Conservation (phyloP, 1,284 basidiomycete species). For the Omphalotus olearius region DNA sequence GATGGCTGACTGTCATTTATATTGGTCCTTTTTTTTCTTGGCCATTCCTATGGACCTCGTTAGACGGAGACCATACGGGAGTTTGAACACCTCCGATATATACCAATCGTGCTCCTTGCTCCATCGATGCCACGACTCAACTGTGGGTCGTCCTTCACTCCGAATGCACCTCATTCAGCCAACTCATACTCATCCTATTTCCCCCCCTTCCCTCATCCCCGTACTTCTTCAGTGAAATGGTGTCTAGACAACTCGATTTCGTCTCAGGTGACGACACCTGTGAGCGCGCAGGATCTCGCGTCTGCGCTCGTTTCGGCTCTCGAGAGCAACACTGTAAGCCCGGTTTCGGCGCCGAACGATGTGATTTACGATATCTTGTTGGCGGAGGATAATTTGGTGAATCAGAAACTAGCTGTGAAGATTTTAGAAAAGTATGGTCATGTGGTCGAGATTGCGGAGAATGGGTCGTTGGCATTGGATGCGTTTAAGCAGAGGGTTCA, state of each 20-base stretch:
- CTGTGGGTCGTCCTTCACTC: constrained; percentile 42
- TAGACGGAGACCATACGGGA: constrained; percentile 88
- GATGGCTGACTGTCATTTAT: not conserved
- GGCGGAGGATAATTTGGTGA: constrained; percentile 97
- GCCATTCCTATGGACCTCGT: not conserved
- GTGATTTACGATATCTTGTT: constrained; percentile 91
- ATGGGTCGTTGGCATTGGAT: constrained; percentile 89
- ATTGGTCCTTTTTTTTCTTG: constrained; percentile 6
- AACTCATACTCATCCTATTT: constrained; percentile 7
- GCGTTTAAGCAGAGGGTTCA: constrained; percentile 79
- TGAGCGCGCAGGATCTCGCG: constrained; percentile 84
- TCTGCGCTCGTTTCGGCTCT: constrained; percentile 93
- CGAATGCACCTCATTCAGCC: constrained; percentile 2
- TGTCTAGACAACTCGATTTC: constrained; percentile 89
- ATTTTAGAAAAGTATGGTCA: constrained; percentile 97
- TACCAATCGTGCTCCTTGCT: constrained; percentile 93
- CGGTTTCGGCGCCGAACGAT: constrained; percentile 77
- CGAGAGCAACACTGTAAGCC: constrained; percentile 87
- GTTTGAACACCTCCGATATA: constrained; percentile 93
- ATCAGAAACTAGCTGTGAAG: constrained; percentile 96
- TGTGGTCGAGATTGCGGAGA: constrained; percentile 95
- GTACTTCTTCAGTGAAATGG: constrained; percentile 66
- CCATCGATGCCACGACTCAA: constrained; percentile 74
- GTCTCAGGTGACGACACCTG: constrained; percentile 89
- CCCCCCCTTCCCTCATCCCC: constrained; percentile 15